Evolutionary conservation across 768 basidiomycete species (phyloP), one percentile per base, ranked within the genome.

Genomic region (Boletus coccyginus): DNA sequence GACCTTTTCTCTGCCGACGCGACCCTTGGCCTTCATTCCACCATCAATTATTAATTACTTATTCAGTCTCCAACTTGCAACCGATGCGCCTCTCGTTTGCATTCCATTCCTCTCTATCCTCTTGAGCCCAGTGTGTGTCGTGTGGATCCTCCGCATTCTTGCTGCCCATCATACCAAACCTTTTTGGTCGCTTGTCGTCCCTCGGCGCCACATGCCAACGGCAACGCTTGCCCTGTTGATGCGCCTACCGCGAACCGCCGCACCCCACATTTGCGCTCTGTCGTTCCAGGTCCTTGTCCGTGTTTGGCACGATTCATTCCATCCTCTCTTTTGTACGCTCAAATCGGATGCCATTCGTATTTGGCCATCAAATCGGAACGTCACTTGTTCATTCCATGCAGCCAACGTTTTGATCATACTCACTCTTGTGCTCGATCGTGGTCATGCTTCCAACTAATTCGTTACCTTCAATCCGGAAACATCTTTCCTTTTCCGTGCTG

Each of bases 1-100:
- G 24, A 53, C 11, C 52, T 17, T 9, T 16, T 24, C 36, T 1
- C 33, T 54, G 58, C 58, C 59, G 59, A 60, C 17, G 8, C 48
- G 59, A 50, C 59, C 59, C 52, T 60, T 46, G n/a, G n/a, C n/a
- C n/a, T n/a, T n/a, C 54, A 60, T 60, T 60, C 43, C 33, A 31
- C 1, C 38, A 35, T 24, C 27, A 3, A 32, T 43, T 2, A 33
- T 54, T 12, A 16, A 19, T 5, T 24, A 3, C 12, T 35, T 33
- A 47, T 19, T n/a, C 33, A 14, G 5, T 17, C n/a, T 48, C 19
- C 16, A 16, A 17, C 5, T 33, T 33, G n/a, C 43, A 46, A 46
- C n/a, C 11, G 7, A 17, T 11, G 5, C 36, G 36, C 27, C 10
- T 31, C 11, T 4, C 50, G 46, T 21, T 35, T 17, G 17, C 12